Evolutionary conservation across 768 basidiomycete genomes (phyloP).

Genomic region (Tricholoma sp.): DNA sequence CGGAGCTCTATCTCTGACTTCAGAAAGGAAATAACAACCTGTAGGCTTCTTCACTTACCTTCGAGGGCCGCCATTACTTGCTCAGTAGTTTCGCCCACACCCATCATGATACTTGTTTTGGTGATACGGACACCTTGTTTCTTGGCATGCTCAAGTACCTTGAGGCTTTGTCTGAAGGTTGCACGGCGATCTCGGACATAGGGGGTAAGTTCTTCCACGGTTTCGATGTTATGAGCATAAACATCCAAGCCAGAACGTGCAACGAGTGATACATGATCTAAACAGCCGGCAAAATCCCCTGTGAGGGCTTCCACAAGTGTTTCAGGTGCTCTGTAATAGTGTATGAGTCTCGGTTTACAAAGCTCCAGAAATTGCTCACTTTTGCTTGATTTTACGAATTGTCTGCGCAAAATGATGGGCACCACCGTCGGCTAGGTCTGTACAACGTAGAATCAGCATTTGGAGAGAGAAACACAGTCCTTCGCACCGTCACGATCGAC

Average conservation of each 20-base stretch:
- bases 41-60: slow-evolving; percentile 46
- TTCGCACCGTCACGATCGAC: slow-evolving; percentile 93
- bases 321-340: slow-evolving; percentile 68
- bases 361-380: slow-evolving; percentile 40
- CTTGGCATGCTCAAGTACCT: slow-evolving; percentile 81
- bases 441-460: not conserved
- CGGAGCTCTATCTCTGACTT: slow-evolving; percentile 65
- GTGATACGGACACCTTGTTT: slow-evolving; percentile 81
- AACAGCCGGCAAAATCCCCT: slow-evolving; percentile 83
- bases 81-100: slow-evolving; percentile 85
- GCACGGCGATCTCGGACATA: slow-evolving; percentile 94
- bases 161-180: slow-evolving; percentile 79
- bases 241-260: slow-evolving; percentile 95
- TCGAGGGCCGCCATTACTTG: slow-evolving; percentile 79
- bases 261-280: slow-evolving; percentile 72
- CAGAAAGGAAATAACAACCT: not conserved
- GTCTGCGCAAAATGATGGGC: slow-evolving; percentile 94
- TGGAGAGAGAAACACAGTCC: slow-evolving; percentile 1
- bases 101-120: slow-evolving; percentile 98
- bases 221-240: slow-evolving; percentile 97
- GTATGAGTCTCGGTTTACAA: slow-evolving; percentile 3
- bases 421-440: slow-evolving; percentile 91
- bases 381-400: slow-evolving; percentile 91
- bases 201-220: slow-evolving; percentile 90
- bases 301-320: slow-evolving; percentile 97